Percentiles rank a stretch among this genome's conserved stretches.
phyloP scores from a whole-genome alignment of 352 stramenopile genomes.

The Globisporangium canariense region DNA sequence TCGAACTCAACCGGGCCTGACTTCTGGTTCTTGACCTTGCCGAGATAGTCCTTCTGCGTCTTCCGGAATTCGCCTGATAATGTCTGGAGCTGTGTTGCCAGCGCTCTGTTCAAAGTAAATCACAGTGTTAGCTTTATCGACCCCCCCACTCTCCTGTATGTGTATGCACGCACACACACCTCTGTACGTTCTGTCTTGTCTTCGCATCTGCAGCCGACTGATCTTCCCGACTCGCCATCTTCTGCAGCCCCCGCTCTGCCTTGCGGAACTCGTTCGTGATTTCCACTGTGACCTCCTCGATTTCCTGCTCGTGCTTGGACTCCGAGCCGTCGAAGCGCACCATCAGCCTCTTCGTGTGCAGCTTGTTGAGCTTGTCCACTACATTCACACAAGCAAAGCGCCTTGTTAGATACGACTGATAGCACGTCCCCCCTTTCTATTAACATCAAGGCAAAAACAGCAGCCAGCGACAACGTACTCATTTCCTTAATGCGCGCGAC shows the following conservation, averaged over 20 bases:
- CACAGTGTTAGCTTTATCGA: conserved; percentile 1
- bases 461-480: conserved; percentile 43
- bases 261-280: conserved; percentile 84
- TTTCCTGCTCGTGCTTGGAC: conserved; percentile 83
- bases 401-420: conserved; percentile 4
- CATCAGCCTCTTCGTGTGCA: conserved; percentile 85
- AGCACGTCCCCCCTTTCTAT: neutral
- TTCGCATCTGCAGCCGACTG: conserved; percentile 80
- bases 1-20: conserved; percentile 90
- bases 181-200: conserved; percentile 82
- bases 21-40: conserved; percentile 96
- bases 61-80: conserved; percentile 96
- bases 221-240: conserved; percentile 71
- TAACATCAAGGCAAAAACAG: neutral
- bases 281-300: conserved; percentile 72
- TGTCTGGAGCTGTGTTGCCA: conserved; percentile 97
- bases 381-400: neutral
- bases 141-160: neutral
- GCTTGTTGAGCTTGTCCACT: conserved; percentile 85
- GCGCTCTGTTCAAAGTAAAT: conserved; percentile 31
- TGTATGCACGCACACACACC: conserved; percentile 22
- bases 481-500: conserved; percentile 76
- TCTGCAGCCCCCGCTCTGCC: conserved; percentile 68
- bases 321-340: conserved; percentile 85
- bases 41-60: conserved; percentile 98